Evolutionary conservation across 495 filamentous ascomycete genomes (phyloP).

Genomic region (Thermothielavioides terrestris): DNA sequence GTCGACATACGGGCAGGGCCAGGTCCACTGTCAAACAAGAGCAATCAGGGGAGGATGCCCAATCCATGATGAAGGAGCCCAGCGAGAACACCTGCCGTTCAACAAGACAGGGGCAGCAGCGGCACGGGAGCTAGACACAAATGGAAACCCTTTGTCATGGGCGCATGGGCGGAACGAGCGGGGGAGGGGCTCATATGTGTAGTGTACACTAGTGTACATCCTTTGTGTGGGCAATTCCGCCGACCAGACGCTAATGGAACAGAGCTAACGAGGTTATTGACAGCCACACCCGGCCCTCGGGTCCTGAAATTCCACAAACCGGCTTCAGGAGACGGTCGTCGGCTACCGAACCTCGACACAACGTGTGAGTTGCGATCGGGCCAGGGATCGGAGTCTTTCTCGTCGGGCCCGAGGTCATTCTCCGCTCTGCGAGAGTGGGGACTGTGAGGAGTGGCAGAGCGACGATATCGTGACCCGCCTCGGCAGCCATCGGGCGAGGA

Average conservation of each 20-base stretch:
- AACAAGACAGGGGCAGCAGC: conserved; percentile 3
- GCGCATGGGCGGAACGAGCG: neutral
- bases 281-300: conserved; percentile 2
- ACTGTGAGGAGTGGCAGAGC: neutral
- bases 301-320: conserved; percentile 4
- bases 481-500: neutral
- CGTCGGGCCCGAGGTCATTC: neutral
- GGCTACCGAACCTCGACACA: neutral
- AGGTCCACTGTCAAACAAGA: conserved; percentile 3
- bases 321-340: neutral
- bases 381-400: neutral
- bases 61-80: no score
- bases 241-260: neutral
- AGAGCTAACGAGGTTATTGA: neutral
- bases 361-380: neutral
- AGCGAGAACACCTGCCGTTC: neutral
- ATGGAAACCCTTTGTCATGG: conserved; percentile 15
- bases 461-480: neutral
- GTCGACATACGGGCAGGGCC: neutral
- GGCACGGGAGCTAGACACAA: conserved; percentile 12
- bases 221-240: no score
- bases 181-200: conserved; percentile 3
- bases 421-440: neutral
- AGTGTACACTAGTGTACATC: no score
- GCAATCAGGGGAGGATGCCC: no score